A percentile compares a stretch with the other conserved stretches of the same genome.
phyloP scores from a whole-genome alignment of 228 moss, liverwort and hornwort species.

The Sphagnum fallax region DNA sequence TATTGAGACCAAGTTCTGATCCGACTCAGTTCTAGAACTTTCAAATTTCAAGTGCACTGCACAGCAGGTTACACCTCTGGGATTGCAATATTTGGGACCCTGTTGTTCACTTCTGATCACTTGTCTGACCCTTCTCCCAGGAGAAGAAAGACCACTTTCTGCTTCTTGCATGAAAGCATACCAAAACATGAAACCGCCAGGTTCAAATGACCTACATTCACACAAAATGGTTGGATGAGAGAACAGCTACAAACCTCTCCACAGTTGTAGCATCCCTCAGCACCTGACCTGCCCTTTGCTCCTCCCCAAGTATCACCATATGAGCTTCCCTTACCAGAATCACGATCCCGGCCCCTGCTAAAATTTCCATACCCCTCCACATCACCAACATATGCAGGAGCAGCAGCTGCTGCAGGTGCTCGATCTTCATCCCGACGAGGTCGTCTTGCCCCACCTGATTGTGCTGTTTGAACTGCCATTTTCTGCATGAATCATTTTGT shows the following conservation, averaged over 20 bases:
- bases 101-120: no score
- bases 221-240: not conserved
- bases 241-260: slow-evolving; percentile 64
- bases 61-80: no score
- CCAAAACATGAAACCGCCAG: not conserved
- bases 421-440: slow-evolving; percentile 80
- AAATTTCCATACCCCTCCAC: slow-evolving; percentile 81
- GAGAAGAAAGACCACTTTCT: no score
- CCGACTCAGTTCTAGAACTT: no score
- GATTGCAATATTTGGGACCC: no score
- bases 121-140: no score
- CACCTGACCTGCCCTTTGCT: slow-evolving; percentile 55
- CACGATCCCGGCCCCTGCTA: slow-evolving; percentile 80
- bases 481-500: slow-evolving; percentile 28
- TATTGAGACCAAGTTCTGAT: no score
- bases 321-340: slow-evolving; percentile 74
- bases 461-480: slow-evolving; percentile 86
- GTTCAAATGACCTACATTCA: not conserved
- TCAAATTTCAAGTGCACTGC: no score
- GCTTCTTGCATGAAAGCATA: not conserved
- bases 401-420: slow-evolving; percentile 42
- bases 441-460: slow-evolving; percentile 80
- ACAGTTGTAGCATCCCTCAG: slow-evolving; percentile 81
- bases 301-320: slow-evolving; percentile 97
- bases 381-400: slow-evolving; percentile 32